A percentile compares a stretch with the other conserved stretches of the same genome.
Evolutionary conservation across 2,329 filamentous ascomycete genomes (phyloP).

Genomic region (Pestalotiopsis sp.): DNA sequence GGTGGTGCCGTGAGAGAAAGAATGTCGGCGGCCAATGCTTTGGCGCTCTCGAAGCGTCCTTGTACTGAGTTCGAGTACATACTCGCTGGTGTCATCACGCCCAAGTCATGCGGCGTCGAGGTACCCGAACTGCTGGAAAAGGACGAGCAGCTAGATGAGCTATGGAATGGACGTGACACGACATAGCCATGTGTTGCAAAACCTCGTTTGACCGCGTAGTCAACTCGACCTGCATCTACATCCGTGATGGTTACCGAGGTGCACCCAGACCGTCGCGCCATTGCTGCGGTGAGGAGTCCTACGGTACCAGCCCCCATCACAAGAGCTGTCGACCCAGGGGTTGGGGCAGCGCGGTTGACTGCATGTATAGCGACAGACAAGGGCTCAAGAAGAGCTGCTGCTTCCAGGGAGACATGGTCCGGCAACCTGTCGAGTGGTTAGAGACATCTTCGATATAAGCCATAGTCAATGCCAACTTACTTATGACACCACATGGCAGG

Average conservation of each 20-base stretch:
- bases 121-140: conserved; percentile 44
- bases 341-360: conserved; percentile 55
- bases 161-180: conserved; percentile 47
- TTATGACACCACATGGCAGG: conserved; percentile 65
- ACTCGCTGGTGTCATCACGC: conserved; percentile 47
- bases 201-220: conserved; percentile 60
- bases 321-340: conserved; percentile 58
- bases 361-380: conserved; percentile 66
- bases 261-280: conserved; percentile 64
- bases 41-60: conserved; percentile 55
- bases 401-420: conserved; percentile 59
- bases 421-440: conserved; percentile 50
- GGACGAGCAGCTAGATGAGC: conserved; percentile 47
- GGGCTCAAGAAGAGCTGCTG: conserved; percentile 63
- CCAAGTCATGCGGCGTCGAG: conserved; percentile 47
- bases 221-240: conserved; percentile 60
- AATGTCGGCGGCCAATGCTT: conserved; percentile 51
- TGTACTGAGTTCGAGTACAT: conserved; percentile 46
- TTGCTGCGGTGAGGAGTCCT: conserved; percentile 64
- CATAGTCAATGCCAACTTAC: conserved; percentile 37
- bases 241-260: conserved; percentile 63
- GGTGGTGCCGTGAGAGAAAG: conserved; percentile 41
- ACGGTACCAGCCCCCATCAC: conserved; percentile 68
- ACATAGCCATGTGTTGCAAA: conserved; percentile 64
- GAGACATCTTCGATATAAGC: neutral